A percentile compares a stretch with the other conserved stretches of the same genome.
Evolutionary conservation across 331 rosid species (phyloP).

Genomic region (Spiraea crenata): DNA sequence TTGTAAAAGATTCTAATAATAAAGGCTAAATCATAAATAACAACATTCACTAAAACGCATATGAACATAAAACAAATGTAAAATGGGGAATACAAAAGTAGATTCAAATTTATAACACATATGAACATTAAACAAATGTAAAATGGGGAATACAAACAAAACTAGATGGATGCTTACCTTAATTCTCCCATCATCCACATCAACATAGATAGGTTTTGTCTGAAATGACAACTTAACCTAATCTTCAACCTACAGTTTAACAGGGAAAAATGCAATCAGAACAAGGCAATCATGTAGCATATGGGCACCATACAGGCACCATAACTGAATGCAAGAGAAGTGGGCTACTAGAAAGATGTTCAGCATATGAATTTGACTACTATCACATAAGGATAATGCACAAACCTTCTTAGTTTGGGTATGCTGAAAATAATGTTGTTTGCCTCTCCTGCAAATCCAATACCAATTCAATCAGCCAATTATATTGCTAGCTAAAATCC

Average conservation of each 20-base stretch:
- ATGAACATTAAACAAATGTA: neutral
- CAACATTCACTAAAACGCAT: too few relatives aligned
- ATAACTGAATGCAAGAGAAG: neutral
- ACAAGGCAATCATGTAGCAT: neutral
- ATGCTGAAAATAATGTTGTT: constrained; percentile 90
- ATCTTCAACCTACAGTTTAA: constrained; percentile 72
- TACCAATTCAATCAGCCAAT: constrained; percentile 29
- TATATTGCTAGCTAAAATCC: neutral
- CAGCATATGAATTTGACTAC: neutral
- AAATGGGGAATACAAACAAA: neutral
- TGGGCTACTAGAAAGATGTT: neutral
- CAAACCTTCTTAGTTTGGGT: constrained; percentile 91
- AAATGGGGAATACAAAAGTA: neutral
- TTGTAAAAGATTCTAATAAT: constrained; percentile 16
- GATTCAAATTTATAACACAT: neutral
- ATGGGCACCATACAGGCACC: neutral
- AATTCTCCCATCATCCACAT: constrained; percentile 80
- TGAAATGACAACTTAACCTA: constrained; percentile 84
- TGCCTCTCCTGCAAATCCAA: constrained; percentile 70
- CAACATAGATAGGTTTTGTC: too few relatives aligned
- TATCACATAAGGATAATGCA: constrained; percentile 15
- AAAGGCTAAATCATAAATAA: constrained; percentile 9
- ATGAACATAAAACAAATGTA: too few relatives aligned
- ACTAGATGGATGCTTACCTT: constrained; percentile 48
- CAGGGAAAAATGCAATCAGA: constrained; percentile 10